Base-by-base conservation (phyloP, 2,329 filamentous ascomycete species). In the Sphaerulina vaccinii region DNA sequence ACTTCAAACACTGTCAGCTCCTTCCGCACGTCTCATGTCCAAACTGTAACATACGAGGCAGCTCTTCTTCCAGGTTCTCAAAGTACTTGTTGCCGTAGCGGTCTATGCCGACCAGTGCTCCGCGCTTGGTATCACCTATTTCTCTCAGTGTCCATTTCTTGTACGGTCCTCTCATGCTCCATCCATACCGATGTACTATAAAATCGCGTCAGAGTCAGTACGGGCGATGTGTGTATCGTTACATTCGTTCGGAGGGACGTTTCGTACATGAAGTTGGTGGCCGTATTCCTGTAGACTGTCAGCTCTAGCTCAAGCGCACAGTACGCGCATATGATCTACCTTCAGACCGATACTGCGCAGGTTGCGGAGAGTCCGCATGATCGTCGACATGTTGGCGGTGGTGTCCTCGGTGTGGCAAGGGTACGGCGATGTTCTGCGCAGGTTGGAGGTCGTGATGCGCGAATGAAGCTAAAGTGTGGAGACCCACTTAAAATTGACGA, bases 71-170 rank as follows among this genome's bases (percentile, higher is more conserved):
- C 68, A 83, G 74, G 79, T 99, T 96, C 81, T 99, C 93, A 72
- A 83, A 99, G 81, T 81, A 99, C 78, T 96, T 97, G 84, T 99
- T 99, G 73, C 93, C 95, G 70, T 85, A 95, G 72, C 85, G 83
- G 78, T 99, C 93, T 67, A 77, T 82, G 65, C 86, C 93, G 61
- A 99, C 83, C 62, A 95, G 79, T 37, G 82, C 84, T 67, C 93
- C 95, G 68, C 87, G 85, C 79, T 99, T 99, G 74, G 93, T 99
- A 76, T 99, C 93, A 78, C 92, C 91, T 93, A 70, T 58, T 53
- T 23, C 23, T 42, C 22, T 44, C 43, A 52, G 23, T 43, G n/a
- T 32, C 39, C 36, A 32, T 32, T 8, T 13, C 3, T 32, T 13
- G 23, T 19, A 15, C 29, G n/a, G 22, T 15, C 40, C 29, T n/a